These are phyloP conservation scores for Hygrophila difformis DNA, from an alignment of 257 asterid genomes.

Conservation along the genomic window DNA sequence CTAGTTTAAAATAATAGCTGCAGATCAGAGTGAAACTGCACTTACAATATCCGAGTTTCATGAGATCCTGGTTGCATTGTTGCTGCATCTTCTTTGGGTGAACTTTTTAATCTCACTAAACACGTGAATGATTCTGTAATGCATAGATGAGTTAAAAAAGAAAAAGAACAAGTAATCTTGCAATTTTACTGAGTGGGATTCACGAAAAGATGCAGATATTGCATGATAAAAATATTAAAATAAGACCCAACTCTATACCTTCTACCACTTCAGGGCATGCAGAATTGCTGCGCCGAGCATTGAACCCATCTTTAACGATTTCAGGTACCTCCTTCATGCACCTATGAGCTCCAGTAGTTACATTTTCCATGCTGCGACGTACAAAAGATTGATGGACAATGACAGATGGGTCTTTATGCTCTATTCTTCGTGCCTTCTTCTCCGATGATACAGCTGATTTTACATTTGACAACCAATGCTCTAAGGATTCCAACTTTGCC, in stretches of 20 bases:
- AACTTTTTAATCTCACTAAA: constrained; percentile 70
- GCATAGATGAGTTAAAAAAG: too few relatives aligned
- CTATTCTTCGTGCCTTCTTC: constrained; percentile 48
- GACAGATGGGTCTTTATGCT: constrained; percentile 42
- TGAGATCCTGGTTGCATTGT: constrained; percentile 96
- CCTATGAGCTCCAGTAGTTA: constrained; percentile 58
- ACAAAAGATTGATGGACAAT: constrained; percentile 49
- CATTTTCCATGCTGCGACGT: constrained; percentile 51
- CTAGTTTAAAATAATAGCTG: too few relatives aligned
- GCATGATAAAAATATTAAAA: too few relatives aligned
- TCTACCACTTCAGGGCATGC: constrained; percentile 54
- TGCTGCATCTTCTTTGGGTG: constrained; percentile 67
- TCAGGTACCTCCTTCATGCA: constrained; percentile 72
- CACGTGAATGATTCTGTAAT: constrained; percentile 72
- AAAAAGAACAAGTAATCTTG: too few relatives aligned
- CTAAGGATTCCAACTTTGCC: constrained; percentile 55
- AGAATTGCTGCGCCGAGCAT: constrained; percentile 64
- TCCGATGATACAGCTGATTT: constrained; percentile 69
- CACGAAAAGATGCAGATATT: too few relatives aligned
- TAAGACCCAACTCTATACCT: constrained; percentile 34
- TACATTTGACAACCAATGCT: constrained; percentile 50
- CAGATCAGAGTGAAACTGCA: constrained; percentile 15
- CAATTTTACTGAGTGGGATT: too few relatives aligned
- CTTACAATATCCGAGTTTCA: constrained; percentile 87
- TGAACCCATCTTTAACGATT: constrained; percentile 57